Conservation (phyloP, 2,329 filamentous ascomycete species). For the Septoria linicola region DNA sequence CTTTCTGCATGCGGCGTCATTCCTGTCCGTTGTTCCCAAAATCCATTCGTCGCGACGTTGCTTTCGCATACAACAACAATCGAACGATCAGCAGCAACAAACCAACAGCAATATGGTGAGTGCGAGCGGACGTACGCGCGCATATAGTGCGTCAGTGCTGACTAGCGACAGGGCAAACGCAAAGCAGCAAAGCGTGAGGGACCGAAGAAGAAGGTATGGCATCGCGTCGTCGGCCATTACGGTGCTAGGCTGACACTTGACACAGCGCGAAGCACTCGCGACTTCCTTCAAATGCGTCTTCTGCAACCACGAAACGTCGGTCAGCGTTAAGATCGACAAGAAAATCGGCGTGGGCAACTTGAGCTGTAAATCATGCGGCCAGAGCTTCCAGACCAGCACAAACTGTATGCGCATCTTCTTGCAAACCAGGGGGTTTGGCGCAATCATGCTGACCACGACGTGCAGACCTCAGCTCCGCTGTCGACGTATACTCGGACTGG, state of each 20-base stretch:
- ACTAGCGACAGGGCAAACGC: constrained; percentile 68
- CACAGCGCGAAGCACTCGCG: constrained; percentile 57
- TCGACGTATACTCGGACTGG: constrained; percentile 98
- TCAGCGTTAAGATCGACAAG: constrained; percentile 89
- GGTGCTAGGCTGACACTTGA: not conserved
- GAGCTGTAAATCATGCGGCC: constrained; percentile 88
- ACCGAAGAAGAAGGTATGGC: constrained; percentile 61
- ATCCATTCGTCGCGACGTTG: too few species aligned
- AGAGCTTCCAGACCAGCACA: constrained; percentile 87
- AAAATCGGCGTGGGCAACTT: constrained; percentile 83
- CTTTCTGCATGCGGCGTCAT: too few species aligned
- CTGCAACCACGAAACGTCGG: constrained; percentile 95
- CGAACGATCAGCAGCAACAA: not conserved
- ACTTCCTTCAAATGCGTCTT: constrained; percentile 95
- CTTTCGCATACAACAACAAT: too few species aligned
- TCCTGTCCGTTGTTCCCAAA: too few species aligned
- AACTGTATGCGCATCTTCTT: constrained; percentile 65
- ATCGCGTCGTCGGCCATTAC: not conserved
- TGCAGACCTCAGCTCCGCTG: constrained; percentile 81
- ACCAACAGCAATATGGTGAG: constrained; percentile 1
- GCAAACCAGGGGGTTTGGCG: not conserved
- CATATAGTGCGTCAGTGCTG: not conserved
- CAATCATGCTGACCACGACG: constrained; percentile 11
- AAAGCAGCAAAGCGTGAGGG: constrained; percentile 83
- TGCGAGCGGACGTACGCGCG: not conserved